Conservation (phyloP, 108 stramenopile genomes). For the Pseudonitzschia multiseries region DNA sequence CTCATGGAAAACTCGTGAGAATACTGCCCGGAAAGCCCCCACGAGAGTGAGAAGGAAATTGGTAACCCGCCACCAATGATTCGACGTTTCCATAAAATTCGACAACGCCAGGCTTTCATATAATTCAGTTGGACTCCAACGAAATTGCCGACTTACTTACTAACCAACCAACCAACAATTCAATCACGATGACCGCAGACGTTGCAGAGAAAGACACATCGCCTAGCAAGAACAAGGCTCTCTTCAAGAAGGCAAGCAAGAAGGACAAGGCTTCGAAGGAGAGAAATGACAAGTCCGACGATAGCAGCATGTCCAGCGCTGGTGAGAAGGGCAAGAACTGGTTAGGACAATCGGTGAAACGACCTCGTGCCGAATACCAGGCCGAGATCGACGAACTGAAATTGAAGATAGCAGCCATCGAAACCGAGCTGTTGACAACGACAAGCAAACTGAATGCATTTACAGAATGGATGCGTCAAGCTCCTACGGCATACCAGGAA, state of each 20-base stretch:
- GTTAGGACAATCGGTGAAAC: neutral
- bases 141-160: no score
- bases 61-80: no score
- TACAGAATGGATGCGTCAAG: neutral
- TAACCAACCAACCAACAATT: neutral
- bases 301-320: neutral
- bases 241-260: neutral
- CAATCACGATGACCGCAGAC: neutral
- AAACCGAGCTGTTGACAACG: neutral
- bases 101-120: no score
- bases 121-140: no score
- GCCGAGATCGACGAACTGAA: constrained; percentile 19
- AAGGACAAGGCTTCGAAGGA: neutral
- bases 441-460: neutral
- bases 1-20: no score
- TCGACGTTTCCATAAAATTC: no score
- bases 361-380: constrained; percentile 20
- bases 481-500: neutral
- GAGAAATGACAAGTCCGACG: neutral
- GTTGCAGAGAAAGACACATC: neutral
- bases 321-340: neutral
- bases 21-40: no score
- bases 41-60: no score
- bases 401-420: neutral
- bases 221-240: neutral